These are phyloP conservation scores for Aspergillus calidoustus DNA, from an alignment of 2,329 filamentous ascomycete species.

Conservation along the genomic window DNA sequence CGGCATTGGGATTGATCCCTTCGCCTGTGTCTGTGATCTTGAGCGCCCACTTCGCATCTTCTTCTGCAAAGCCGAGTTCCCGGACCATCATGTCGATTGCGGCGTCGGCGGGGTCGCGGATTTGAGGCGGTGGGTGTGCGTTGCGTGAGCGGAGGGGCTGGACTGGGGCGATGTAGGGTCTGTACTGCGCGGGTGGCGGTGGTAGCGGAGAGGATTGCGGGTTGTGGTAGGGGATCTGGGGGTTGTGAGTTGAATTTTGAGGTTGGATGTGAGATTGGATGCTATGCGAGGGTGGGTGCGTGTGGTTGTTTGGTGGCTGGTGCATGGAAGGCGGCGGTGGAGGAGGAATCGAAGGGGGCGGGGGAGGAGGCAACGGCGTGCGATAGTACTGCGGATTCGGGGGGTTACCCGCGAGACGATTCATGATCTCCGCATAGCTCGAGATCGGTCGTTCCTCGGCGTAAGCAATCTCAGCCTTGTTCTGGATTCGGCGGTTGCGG, in stretches of 20 bases:
- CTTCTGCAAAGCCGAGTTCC: conserved; percentile 62
- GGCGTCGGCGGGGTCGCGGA: conserved; percentile 60
- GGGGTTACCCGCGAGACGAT: conserved; percentile 35
- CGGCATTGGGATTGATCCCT: conserved; percentile 61
- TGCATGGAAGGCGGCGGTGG: conserved; percentile 6
- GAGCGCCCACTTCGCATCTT: conserved; percentile 61
- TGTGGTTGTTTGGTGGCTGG: neutral
- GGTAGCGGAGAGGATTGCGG: neutral
- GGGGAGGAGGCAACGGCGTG: conserved; percentile 13
- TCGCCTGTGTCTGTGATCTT: conserved; percentile 64
- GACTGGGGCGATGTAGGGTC: neutral
- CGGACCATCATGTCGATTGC: conserved; percentile 61
- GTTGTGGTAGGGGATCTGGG: neutral
- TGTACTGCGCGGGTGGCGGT: conserved; percentile 15
- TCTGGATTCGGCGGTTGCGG: conserved; percentile 30
- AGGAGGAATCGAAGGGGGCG: conserved; percentile 17
- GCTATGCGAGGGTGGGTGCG: no score
- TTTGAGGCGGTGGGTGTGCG: conserved; percentile 24
- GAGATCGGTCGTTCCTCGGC: conserved; percentile 47
- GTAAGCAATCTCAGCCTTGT: conserved; percentile 27
- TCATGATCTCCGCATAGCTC: conserved; percentile 42
- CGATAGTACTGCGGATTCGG: conserved; percentile 21
- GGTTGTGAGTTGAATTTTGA: neutral
- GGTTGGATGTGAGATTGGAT: neutral
- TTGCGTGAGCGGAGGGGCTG: neutral